These are phyloP conservation scores for Colletotrichum theobromicola DNA, from an alignment of 2,329 filamentous ascomycete species.

Conservation along the genomic window DNA sequence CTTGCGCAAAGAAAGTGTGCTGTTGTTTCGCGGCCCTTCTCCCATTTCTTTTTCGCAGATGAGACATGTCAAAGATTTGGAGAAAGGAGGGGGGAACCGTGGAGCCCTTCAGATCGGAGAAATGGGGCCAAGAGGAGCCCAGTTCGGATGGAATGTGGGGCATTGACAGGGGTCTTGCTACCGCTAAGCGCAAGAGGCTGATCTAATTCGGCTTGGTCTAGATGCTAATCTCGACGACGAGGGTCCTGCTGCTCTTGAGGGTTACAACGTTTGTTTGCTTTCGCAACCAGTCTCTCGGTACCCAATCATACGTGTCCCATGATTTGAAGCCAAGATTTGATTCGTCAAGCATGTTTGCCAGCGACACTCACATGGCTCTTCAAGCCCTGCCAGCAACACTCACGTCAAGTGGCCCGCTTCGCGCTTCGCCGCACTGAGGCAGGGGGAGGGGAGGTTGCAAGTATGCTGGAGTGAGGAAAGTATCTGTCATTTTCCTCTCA, in stretches of 20 bases:
- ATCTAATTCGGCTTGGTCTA: slow-evolving; percentile 7
- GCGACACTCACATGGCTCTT: not conserved
- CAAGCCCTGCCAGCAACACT: not conserved
- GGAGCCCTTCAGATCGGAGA: not conserved
- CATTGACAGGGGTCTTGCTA: not conserved
- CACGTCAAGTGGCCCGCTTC: not conserved
- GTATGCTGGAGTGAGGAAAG: not conserved
- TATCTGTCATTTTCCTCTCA: not conserved
- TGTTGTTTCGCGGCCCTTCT: not conserved
- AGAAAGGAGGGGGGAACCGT: not conserved
- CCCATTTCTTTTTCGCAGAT: not conserved
- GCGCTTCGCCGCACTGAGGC: not conserved
- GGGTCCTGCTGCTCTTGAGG: not conserved
- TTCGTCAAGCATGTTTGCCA: not conserved
- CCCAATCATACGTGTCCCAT: not conserved
- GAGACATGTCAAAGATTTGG: not conserved
- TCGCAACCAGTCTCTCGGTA: slow-evolving; percentile 12
- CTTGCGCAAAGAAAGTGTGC: not conserved
- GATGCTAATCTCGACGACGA: slow-evolving; percentile 20
- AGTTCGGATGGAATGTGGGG: not conserved
- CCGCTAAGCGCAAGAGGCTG: slow-evolving; percentile 1
- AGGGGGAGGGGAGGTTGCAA: not conserved
- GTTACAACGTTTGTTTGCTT: slow-evolving; percentile 1
- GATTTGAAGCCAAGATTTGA: not conserved
- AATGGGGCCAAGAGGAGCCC: not conserved